Evolutionary conservation across 768 basidiomycete species (phyloP).

Genomic region (Pholiota conissans): DNA sequence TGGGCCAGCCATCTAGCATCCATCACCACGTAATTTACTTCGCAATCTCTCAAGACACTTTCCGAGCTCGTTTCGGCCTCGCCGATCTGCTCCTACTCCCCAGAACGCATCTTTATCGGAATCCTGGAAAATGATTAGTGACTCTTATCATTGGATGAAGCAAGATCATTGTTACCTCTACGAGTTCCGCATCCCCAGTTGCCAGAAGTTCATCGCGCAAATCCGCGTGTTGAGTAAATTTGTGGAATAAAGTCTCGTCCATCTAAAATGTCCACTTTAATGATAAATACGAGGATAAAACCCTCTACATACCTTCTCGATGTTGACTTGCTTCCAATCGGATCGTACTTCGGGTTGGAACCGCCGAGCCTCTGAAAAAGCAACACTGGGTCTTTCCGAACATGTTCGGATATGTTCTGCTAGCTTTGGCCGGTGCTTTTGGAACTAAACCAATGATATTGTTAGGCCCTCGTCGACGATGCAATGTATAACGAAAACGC

Average conservation of each 20-base stretch:
- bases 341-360: constrained; percentile 59
- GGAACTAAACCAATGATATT: constrained; percentile 45
- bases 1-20: constrained; percentile 15
- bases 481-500: no score
- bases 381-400: constrained; percentile 60
- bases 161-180: constrained; percentile 51
- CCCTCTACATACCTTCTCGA: constrained; percentile 54
- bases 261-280: constrained; percentile 42
- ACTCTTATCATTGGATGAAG: not conserved
- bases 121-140: constrained; percentile 39
- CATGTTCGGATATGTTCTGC: constrained; percentile 71
- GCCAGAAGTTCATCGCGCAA: constrained; percentile 58
- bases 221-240: constrained; percentile 70
- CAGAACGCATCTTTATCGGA: constrained; percentile 80
- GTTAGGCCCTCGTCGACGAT: no score
- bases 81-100: constrained; percentile 68
- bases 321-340: constrained; percentile 71
- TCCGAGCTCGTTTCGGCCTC: constrained; percentile 74
- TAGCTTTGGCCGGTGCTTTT: constrained; percentile 56
- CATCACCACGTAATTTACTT: constrained; percentile 44
- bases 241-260: constrained; percentile 63
- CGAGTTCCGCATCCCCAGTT: constrained; percentile 64
- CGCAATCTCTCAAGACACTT: constrained; percentile 67
- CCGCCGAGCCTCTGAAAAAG: constrained; percentile 67
- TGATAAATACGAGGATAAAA: not conserved